These are phyloP conservation scores for Aspergillus ochraceoroseus DNA, from an alignment of 2,329 filamentous ascomycete species.

Conservation along the genomic window DNA sequence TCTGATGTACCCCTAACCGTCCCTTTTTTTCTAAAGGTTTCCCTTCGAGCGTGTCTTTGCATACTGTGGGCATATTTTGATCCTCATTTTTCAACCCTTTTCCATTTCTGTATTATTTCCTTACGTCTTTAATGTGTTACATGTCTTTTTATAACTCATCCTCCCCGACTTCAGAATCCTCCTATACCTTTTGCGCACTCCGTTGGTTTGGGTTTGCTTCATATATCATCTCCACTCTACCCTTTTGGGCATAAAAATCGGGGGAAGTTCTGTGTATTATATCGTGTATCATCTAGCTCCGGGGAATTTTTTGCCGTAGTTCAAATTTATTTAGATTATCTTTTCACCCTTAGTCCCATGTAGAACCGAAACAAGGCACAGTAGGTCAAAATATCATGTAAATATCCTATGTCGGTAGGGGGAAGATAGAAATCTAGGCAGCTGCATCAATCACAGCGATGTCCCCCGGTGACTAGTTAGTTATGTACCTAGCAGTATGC, in stretches of 20 bases:
- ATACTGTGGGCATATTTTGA: slow-evolving; percentile 31
- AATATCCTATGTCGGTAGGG: no score
- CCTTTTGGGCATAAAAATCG: slow-evolving; percentile 24
- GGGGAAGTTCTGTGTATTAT: slow-evolving; percentile 27
- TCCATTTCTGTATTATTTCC: slow-evolving; percentile 21
- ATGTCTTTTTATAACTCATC: slow-evolving; percentile 18
- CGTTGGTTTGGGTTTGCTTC: slow-evolving; percentile 10
- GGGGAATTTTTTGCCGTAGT: slow-evolving; percentile 8
- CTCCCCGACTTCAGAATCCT: slow-evolving; percentile 6
- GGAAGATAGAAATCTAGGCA: no score
- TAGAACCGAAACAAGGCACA: no score
- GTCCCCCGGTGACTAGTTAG: neutral
- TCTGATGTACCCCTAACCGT: slow-evolving; percentile 13
- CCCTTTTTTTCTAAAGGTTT: slow-evolving; percentile 24
- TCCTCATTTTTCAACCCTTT: slow-evolving; percentile 23
- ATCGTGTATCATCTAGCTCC: slow-evolving; percentile 22
- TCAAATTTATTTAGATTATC: slow-evolving; percentile 15
- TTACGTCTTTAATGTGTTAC: slow-evolving; percentile 27
- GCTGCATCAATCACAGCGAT: neutral
- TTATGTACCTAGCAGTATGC: neutral
- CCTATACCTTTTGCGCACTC: slow-evolving; percentile 11
- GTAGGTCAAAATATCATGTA: no score
- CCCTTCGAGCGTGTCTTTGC: slow-evolving; percentile 34
- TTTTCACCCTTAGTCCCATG: slow-evolving; percentile 13
- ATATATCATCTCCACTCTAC: slow-evolving; percentile 27